Base-by-base conservation (phyloP, 2,329 filamentous ascomycete genomes). In the Beauveria sp. region DNA sequence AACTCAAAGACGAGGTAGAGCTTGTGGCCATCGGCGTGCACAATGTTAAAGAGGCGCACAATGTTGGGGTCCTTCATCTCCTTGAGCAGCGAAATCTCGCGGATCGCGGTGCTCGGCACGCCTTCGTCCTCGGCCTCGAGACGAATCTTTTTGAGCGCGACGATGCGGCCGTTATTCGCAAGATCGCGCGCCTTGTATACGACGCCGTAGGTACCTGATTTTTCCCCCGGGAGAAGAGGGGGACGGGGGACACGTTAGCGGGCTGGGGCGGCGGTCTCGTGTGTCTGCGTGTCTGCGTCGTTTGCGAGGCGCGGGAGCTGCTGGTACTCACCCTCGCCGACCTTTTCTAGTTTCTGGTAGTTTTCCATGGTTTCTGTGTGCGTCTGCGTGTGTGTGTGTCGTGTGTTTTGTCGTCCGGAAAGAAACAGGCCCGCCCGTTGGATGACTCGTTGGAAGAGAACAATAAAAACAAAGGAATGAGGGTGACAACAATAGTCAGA, bases 331-430 rank as follows among this genome's bases (percentile, higher is more conserved):
- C 92, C 92, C 84, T 96, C 92, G 76, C 92, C 92, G 70, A 96
- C 92, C 82, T 96, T 96, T 80, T 96, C 92, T 71, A 96, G 84
- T 79, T 96, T 96, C 78, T 96, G 90, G 76, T 96, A 96, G 78
- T 96, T 96, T 76, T 96, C 91, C 92, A 96, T 96, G 67, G 63
- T 66, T 60, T 61, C 14, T 53, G 24, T 43, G 28, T 20, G 24
- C 40, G 40, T 41, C 59, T 61, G 22, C 63, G 56, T 48, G 52
- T 59, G 58, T 59, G 58, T 62, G 61, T 28, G 18, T 47, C 16
- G 22, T 63, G 52, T 50, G 55, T 58, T 57, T 61, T 61, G n/a
- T 26, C 20, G 8, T 20, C 22, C 18, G 40, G 58, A n/a, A 12
- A n/a, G n/a, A 43, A 59, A 59, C 56, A 53, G 56, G 56, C 56